Percentiles rank a stretch among this genome's conserved stretches.
These are phyloP conservation scores for Trametes punicea DNA, from an alignment of 768 basidiomycete species.

Conservation along the genomic window DNA sequence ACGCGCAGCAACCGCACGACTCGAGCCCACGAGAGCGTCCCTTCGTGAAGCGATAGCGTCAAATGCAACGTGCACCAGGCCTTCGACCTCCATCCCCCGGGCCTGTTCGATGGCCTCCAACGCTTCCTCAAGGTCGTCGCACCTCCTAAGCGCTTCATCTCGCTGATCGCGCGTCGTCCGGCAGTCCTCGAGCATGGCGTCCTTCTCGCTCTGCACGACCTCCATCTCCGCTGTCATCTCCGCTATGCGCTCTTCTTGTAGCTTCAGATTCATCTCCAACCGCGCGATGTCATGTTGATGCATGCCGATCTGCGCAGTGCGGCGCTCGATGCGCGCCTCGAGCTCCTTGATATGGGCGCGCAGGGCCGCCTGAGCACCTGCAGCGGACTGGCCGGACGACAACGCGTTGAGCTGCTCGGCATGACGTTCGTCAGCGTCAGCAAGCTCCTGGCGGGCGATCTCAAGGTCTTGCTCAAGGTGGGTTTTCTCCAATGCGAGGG, in stretches of 20 bases:
- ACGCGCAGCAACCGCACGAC: background rate
- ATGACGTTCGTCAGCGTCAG: conserved; percentile 58
- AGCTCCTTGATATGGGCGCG: conserved; percentile 67
- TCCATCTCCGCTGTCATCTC: conserved; percentile 75
- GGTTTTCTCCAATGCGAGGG: conserved; percentile 58
- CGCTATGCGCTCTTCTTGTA: conserved; percentile 69
- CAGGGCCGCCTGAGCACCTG: conserved; percentile 51
- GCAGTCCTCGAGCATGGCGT: conserved; percentile 83
- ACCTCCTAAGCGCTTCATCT: conserved; percentile 53
- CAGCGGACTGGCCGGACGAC: conserved; percentile 35
- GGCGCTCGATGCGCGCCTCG: conserved; percentile 57
- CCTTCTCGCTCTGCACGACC: conserved; percentile 60
- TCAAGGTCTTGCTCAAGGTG: conserved; percentile 62
- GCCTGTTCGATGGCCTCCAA: conserved; percentile 40
- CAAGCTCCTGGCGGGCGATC: conserved; percentile 49
- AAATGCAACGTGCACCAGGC: conserved; percentile 26
- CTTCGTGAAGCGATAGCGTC: conserved; percentile 12
- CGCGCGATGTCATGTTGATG: conserved; percentile 78
- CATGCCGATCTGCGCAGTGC: conserved; percentile 72
- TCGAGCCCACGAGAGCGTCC: background rate
- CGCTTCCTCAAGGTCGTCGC: conserved; percentile 64
- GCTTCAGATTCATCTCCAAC: conserved; percentile 66
- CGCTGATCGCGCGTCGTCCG: conserved; percentile 71
- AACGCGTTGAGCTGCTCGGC: conserved; percentile 64
- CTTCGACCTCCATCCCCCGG: conserved; percentile 25